phyloP scores from a whole-genome alignment of 177 flowering plant genomes.

The Vitis hybrid region DNA sequence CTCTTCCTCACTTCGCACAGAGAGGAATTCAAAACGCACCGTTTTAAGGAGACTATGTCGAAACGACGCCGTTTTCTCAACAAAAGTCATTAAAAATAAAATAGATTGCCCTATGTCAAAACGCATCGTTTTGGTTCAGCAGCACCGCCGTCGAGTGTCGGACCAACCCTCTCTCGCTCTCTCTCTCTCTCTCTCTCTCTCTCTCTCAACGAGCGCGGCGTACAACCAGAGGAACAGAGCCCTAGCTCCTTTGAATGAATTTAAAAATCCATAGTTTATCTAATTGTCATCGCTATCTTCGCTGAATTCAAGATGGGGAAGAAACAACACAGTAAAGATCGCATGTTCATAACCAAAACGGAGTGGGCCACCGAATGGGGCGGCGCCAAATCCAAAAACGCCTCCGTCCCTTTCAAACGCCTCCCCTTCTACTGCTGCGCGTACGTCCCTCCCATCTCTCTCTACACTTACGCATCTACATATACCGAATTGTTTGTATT shows the following conservation, averaged over 20 bases:
- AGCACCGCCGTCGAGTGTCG: no score
- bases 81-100: no score
- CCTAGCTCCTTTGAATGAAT: background rate
- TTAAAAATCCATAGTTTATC: background rate
- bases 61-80: no score
- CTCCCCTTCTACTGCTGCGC: conserved; percentile 98
- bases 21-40: background rate
- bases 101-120: no score
- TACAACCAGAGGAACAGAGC: background rate
- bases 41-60: no score
- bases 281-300: background rate
- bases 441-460: conserved; percentile 29
- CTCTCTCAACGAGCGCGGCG: background rate
- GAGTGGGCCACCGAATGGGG: conserved; percentile 99
- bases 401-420: conserved; percentile 79
- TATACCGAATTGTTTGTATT: background rate
- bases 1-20: background rate
- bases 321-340: conserved; percentile 95
- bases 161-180: no score
- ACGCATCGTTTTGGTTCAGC: no score
- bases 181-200: background rate
- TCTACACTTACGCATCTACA: conserved; percentile 5
- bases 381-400: conserved; percentile 86
- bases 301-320: conserved; percentile 67
- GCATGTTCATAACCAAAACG: conserved; percentile 93